phyloP scores from a whole-genome alignment of 176 grass and related monocot species.

The Guadua angustifolia region DNA sequence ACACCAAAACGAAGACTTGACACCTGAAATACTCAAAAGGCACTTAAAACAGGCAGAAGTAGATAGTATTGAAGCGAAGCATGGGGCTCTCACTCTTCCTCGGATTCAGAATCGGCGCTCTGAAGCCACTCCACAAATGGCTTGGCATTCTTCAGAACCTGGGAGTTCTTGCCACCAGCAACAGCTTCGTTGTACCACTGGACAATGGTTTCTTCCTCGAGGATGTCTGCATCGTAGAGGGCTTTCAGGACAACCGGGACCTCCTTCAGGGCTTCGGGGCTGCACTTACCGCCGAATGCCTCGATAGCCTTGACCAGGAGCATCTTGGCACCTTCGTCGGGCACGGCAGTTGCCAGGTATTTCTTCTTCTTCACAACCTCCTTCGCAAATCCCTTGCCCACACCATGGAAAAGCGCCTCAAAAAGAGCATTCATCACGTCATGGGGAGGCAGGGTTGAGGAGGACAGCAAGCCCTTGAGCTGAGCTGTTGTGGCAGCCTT shows the following conservation, averaged over 20 bases:
- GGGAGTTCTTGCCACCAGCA: slow-evolving; percentile 44
- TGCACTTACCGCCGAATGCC: slow-evolving; percentile 56
- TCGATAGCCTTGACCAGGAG: slow-evolving; percentile 58
- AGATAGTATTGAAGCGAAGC: neutral
- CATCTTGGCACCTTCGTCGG: slow-evolving; percentile 53
- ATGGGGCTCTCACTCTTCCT: slow-evolving; percentile 49
- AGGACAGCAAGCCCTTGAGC: slow-evolving; percentile 51
- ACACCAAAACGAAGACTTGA: neutral
- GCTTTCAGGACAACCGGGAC: slow-evolving; percentile 63
- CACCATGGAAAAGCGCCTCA: slow-evolving; percentile 63
- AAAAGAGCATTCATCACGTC: slow-evolving; percentile 69
- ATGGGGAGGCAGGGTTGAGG: slow-evolving; percentile 44
- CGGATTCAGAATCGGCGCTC: slow-evolving; percentile 66
- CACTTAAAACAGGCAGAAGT: neutral
- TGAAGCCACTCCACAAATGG: slow-evolving; percentile 80
- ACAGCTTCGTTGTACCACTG: slow-evolving; percentile 63
- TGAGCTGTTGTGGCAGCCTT: slow-evolving; percentile 54
- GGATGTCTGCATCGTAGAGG: slow-evolving; percentile 69
- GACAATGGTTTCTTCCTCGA: slow-evolving; percentile 76
- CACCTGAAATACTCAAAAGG: neutral
- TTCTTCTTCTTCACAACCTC: slow-evolving; percentile 72
- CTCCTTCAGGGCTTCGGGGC: slow-evolving; percentile 71
- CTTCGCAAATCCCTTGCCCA: slow-evolving; percentile 73
- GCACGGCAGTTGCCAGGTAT: slow-evolving; percentile 59
- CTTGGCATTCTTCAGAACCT: slow-evolving; percentile 63